These are phyloP conservation scores for Syncephalis fuscata DNA, from an alignment of 371 early-diverging fungal genomes.

Conservation along the genomic window DNA sequence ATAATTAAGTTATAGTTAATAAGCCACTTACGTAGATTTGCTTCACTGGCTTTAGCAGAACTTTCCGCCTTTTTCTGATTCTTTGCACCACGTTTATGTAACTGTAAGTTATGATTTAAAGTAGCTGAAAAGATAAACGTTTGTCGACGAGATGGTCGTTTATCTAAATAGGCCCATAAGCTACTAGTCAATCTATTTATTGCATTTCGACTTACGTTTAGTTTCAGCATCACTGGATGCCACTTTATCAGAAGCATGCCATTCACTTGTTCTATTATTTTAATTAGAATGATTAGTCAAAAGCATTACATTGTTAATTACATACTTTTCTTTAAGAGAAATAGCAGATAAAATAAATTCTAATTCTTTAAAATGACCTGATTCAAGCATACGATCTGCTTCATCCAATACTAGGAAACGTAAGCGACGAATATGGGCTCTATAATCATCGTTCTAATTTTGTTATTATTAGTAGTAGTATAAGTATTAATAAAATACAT, in stretches of 20 bases:
- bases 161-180: constrained; percentile 4
- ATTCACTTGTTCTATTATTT: constrained; percentile 15
- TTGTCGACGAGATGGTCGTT: constrained; percentile 31
- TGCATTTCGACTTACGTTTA: not conserved
- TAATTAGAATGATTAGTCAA: not conserved
- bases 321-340: constrained; percentile 2
- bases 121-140: constrained; percentile 97
- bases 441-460: constrained; percentile 25
- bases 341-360: constrained; percentile 36
- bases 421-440: constrained; percentile 30
- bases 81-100: constrained; percentile 26
- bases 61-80: constrained; percentile 7
- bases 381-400: constrained; percentile 94
- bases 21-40: not conserved
- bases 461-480: not conserved
- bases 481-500: not conserved
- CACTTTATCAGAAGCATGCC: constrained; percentile 17
- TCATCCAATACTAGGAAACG: constrained; percentile 87
- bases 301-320: not conserved
- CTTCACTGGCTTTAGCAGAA: not conserved
- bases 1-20: not conserved
- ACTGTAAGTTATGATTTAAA: constrained; percentile 46
- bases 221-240: constrained; percentile 2
- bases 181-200: too few relatives aligned
- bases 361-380: constrained; percentile 77